Evolutionary conservation across 257 asterid genomes (phyloP).

Genomic region (Solanum pinnatisectum): DNA sequence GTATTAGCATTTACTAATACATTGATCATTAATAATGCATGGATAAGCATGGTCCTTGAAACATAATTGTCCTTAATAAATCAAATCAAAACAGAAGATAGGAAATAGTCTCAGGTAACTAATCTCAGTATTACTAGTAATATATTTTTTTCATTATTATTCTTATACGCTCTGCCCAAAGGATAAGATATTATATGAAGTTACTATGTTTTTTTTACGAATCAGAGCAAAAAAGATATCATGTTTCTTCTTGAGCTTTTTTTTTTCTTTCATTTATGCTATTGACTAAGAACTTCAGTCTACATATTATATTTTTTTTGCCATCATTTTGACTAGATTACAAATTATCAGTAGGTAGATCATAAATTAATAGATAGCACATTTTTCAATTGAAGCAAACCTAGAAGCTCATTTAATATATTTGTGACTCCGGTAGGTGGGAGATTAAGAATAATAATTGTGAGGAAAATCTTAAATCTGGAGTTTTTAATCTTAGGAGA

Average conservation of each 20-base stretch:
- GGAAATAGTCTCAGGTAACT: neutral
- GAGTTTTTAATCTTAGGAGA: neutral
- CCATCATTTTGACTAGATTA: neutral
- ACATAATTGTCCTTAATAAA: neutral
- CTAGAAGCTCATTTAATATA: neutral
- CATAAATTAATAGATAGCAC: neutral
- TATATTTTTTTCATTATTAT: too few species aligned
- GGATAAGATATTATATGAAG: neutral
- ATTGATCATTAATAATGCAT: too few species aligned
- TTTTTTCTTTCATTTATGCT: neutral
- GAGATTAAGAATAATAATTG: neutral
- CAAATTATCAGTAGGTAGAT: neutral
- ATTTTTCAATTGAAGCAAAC: neutral
- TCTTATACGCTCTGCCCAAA: accelerated
- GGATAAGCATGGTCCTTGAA: too few species aligned
- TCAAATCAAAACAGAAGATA: too few species aligned
- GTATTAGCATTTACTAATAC: too few species aligned
- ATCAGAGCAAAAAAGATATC: neutral
- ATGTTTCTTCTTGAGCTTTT: neutral
- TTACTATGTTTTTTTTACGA: neutral
- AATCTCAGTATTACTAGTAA: too few species aligned
- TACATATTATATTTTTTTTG: neutral
- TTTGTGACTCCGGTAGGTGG: neutral
- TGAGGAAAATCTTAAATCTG: neutral
- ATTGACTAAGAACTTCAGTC: neutral